Evolutionary conservation across 192 early-diverging fungal genomes (phyloP), one percentile per base, ranked within the genome.

Genomic region (Glomus cerebriforme): DNA sequence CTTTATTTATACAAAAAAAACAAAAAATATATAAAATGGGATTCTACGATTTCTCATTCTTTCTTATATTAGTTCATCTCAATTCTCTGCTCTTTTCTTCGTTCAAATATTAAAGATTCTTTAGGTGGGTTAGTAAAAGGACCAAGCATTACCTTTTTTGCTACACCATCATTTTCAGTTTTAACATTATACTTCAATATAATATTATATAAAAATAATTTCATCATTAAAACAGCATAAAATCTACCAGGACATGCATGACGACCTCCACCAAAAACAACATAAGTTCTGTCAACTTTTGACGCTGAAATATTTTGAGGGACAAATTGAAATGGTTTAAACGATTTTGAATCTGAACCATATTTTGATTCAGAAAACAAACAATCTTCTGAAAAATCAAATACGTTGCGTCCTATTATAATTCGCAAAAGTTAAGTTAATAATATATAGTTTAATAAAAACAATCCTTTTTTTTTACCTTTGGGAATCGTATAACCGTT

Each of bases 211-310:
- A 64, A 32, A 29, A 26, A 26, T 31, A 64, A 37, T n/a, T 71
- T 71, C 15, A 71, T 24, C 7, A 22, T n/a, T 9, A 37, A 34
- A 45, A 71, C 45, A 71, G 69, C 45, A 4, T 35, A 39, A 45
- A 26, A n/a, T 71, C 69, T 71, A 26, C 69, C 69, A 45, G 69
- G 69, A 37, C 69, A 71, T 26, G 45, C 69, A 45, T 45, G 68
- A 26, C 35, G 29, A 37, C 68, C 68, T 37, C 68, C 68, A 19
- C 68, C 68, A 70, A 70, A 70, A 24, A 37, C n/a, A 10, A 70
- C 10, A 37, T 37, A 70, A 37, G 37, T 29, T 63, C 13, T 63
- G 13, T 63, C 60, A 63, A 63, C 7, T 27, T 63, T 63, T 63
- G 60, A 22, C 1, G 60, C 60, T 27, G 60, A 29, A 29, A 63